Evolutionary conservation across 2,329 filamentous ascomycete genomes (phyloP).

Genomic region (Colletotrichum orbiculare): DNA sequence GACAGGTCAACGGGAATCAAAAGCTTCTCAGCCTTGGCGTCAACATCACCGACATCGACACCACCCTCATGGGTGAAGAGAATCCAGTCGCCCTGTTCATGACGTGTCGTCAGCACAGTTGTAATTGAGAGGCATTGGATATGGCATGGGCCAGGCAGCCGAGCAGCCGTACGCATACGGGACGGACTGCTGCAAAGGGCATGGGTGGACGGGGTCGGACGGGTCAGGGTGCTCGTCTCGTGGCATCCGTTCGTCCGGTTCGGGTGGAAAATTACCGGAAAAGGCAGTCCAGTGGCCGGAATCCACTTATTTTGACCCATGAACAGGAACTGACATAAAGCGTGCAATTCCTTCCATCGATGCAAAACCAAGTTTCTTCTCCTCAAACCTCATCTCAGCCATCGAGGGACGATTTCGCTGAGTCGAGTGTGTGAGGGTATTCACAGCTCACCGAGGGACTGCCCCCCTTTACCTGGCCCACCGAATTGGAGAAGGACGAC

Average conservation of each 20-base stretch:
- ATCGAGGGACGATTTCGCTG: slow-evolving; percentile 20
- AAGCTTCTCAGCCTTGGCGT: slow-evolving; percentile 98
- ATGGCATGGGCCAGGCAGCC: slow-evolving; percentile 7
- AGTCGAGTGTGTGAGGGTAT: slow-evolving; percentile 17
- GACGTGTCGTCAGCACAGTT: slow-evolving; percentile 29
- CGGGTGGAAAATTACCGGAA: slow-evolving; percentile 42
- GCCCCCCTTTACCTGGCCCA: slow-evolving; percentile 19
- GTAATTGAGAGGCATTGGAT: not conserved
- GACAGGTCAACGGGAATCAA: slow-evolving; percentile 95
- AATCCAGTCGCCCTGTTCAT: slow-evolving; percentile 92
- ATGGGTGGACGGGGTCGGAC: slow-evolving; percentile 27
- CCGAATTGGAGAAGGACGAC: slow-evolving; percentile 14
- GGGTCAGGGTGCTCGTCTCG: slow-evolving; percentile 42
- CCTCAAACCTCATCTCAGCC: slow-evolving; percentile 6
- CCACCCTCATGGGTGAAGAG: slow-evolving; percentile 99
- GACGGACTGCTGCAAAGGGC: slow-evolving; percentile 15
- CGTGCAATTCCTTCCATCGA: slow-evolving; percentile 29
- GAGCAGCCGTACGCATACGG: slow-evolving; percentile 19
- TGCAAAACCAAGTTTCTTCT: slow-evolving; percentile 30
- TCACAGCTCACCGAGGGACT: slow-evolving; percentile 30
- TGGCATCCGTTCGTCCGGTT: slow-evolving; percentile 53
- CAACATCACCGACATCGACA: slow-evolving; percentile 99
- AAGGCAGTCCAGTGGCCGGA: slow-evolving; percentile 33
- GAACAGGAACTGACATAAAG: slow-evolving; percentile 34
- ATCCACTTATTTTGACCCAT: slow-evolving; percentile 38